Conservation (phyloP, 257 asterid species). For the Scutellaria galericulata region DNA sequence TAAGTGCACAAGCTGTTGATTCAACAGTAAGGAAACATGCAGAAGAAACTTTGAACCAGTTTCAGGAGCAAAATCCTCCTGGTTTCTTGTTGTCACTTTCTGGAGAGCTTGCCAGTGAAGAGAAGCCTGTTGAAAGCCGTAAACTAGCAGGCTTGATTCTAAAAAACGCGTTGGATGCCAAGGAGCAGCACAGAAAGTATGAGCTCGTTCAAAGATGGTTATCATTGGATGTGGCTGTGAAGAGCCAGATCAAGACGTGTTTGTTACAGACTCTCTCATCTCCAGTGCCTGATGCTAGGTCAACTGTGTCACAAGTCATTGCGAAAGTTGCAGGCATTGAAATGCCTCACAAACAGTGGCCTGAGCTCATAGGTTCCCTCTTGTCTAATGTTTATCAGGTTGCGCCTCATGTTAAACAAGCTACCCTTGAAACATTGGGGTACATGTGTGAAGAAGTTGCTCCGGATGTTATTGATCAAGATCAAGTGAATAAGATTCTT, state of each 20-base stretch:
- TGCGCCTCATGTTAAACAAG: constrained; percentile 59
- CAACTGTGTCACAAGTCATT: constrained; percentile 65
- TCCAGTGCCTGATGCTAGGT: constrained; percentile 52
- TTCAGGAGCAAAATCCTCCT: constrained; percentile 69
- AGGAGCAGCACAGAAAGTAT: constrained; percentile 61
- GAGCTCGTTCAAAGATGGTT: constrained; percentile 63
- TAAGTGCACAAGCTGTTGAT: constrained; percentile 63
- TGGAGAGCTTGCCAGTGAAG: constrained; percentile 62
- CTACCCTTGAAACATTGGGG: constrained; percentile 64
- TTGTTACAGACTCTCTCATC: constrained; percentile 56
- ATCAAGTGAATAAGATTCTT: constrained; percentile 63
- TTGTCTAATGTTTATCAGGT: constrained; percentile 56
- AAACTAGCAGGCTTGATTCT: constrained; percentile 64
- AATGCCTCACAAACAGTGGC: constrained; percentile 64
- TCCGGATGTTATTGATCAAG: constrained; percentile 62
- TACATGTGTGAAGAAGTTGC: constrained; percentile 63
- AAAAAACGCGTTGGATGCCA: constrained; percentile 71
- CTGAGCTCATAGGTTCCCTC: constrained; percentile 57
- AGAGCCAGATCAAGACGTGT: constrained; percentile 56
- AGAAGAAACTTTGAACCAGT: constrained; percentile 57
- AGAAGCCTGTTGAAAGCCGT: constrained; percentile 70
- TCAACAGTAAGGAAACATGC: constrained; percentile 59
- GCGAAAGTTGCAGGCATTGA: constrained; percentile 71
- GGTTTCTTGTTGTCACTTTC: constrained; percentile 60
- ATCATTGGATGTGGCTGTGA: constrained; percentile 48